Evolutionary conservation across 768 basidiomycete species (phyloP), one percentile per base, ranked within the genome.

Genomic region (Russula emetica): DNA sequence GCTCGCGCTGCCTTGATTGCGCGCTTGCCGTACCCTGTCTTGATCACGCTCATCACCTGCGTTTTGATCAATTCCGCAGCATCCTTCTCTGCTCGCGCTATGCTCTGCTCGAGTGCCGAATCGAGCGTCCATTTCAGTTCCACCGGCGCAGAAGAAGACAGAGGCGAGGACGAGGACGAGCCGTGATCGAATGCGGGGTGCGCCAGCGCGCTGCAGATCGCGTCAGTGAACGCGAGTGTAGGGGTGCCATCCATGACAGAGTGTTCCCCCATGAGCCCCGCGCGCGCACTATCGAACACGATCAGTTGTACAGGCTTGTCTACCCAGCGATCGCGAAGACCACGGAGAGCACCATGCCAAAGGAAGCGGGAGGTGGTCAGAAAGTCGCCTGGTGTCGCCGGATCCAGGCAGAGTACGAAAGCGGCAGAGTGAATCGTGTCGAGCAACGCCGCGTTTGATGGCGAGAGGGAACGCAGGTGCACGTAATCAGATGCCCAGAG

Each of bases 261-360:
- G 72, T 94, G 95, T 74, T 98, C 95, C 52, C 95, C 95, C 83
- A 96, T 89, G 70, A 97, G 75, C 5, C 94, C 95, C 1, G 92
- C 88, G 55, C 83, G 78, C 14, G 79, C 84, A 67, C 92, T 90
- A 73, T 92, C 90, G 70, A 85, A 92, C 6, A 98, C 83, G 62
- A 97, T 83, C 72, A 94, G 86, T 72, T 98, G 84, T 62, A 85
- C 73, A 10, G 95, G 94, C 75, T 97, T 98, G 76, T 98, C 95
- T 53, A 93, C 85, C 86, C 88, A 92, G 49, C 90, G 84, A 65
- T 88, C 89, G 42, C 82, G 81, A 22, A 92, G 79, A n/a, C 86
- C 86, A 20, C 55, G 59, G 0, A 54, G 58, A 42, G 86, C 83
- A 20, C 91, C 94, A 69, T 94, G 90, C 92, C 94, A 95, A 32